A percentile compares a stretch with the other conserved stretches of the same genome.
Evolutionary conservation across 768 basidiomycete species (phyloP).

Genomic region (Rossbeevera mucosa): DNA sequence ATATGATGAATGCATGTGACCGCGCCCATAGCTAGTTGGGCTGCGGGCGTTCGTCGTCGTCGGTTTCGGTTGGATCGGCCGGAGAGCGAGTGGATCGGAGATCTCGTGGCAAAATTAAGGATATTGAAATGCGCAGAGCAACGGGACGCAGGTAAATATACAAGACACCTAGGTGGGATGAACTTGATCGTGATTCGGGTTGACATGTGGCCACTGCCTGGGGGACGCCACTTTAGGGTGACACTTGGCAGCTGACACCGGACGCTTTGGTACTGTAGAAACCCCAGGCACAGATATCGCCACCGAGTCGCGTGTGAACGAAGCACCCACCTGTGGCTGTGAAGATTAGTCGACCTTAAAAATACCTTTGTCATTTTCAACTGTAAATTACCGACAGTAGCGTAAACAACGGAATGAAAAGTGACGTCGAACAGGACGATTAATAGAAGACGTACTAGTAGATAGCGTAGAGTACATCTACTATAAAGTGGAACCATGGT

Average conservation of each 20-base stretch:
- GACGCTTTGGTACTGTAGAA: constrained; percentile 10
- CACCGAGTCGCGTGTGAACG: constrained; percentile 21
- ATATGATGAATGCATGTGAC: constrained; percentile 17
- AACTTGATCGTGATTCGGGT: constrained; percentile 7
- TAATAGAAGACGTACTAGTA: constrained; percentile 31
- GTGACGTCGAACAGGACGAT: constrained; percentile 20
- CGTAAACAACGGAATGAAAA: constrained; percentile 19
- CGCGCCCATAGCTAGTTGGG: constrained; percentile 12
- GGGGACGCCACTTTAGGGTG: constrained; percentile 2
- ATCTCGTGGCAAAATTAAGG: constrained; percentile 14
- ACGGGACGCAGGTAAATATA: constrained; percentile 8
- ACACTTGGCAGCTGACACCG: constrained; percentile 9
- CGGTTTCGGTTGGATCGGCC: background rate
- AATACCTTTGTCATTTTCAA: constrained; percentile 22
- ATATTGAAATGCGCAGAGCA: constrained; percentile 27
- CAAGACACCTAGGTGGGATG: background rate
- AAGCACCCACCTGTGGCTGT: constrained; percentile 27
- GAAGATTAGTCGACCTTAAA: constrained; percentile 27
- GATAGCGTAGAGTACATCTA: constrained; percentile 33
- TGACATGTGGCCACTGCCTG: constrained; percentile 9
- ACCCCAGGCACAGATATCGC: constrained; percentile 9
- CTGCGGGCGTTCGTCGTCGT: constrained; percentile 15
- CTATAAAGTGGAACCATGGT: constrained; percentile 25
- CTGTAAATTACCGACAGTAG: constrained; percentile 22
- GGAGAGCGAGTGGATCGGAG: constrained; percentile 16